Conservation (phyloP, 2,329 filamentous ascomycete genomes). For the Colletotrichum plurivorum region DNA sequence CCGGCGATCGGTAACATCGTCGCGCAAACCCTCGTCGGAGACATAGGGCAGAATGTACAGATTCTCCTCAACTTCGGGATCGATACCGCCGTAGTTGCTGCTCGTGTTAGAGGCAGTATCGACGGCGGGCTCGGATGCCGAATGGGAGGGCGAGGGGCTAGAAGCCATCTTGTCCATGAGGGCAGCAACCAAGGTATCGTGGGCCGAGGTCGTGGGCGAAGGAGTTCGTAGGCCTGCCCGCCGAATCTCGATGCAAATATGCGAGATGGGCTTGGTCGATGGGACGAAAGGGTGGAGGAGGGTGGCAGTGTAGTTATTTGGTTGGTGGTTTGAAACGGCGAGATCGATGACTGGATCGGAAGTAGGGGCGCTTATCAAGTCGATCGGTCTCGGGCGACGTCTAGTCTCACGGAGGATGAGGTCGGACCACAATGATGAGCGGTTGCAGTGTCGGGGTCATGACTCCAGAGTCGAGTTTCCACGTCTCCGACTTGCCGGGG, state of each 20-base stretch:
- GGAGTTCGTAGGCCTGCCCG: not conserved
- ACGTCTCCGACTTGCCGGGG: constrained; percentile 22
- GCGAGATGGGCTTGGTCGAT: not conserved
- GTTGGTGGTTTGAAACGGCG: not conserved
- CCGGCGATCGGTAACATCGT: constrained; percentile 41
- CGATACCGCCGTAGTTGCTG: constrained; percentile 51
- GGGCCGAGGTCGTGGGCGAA: not conserved
- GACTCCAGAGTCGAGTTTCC: constrained; percentile 29
- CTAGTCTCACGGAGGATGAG: constrained; percentile 12
- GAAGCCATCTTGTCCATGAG: constrained; percentile 34
- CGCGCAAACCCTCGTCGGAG: constrained; percentile 43
- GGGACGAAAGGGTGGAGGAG: not conserved
- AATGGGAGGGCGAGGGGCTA: constrained; percentile 14
- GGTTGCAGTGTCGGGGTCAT: constrained; percentile 31
- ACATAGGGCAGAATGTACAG: constrained; percentile 48
- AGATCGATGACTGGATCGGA: not conserved
- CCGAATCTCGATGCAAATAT: not conserved
- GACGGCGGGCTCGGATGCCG: constrained; percentile 6
- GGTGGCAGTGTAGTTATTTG: not conserved
- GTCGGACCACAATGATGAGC: constrained; percentile 17
- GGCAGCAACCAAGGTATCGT: not conserved
- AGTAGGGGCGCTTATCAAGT: constrained; percentile 15
- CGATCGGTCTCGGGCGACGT: not conserved
- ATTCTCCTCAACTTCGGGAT: constrained; percentile 54
- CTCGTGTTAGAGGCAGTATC: constrained; percentile 15